These are phyloP conservation scores for Aspergillus mulundensis DNA, from an alignment of 495 filamentous ascomycete genomes.

Conservation along the genomic window DNA sequence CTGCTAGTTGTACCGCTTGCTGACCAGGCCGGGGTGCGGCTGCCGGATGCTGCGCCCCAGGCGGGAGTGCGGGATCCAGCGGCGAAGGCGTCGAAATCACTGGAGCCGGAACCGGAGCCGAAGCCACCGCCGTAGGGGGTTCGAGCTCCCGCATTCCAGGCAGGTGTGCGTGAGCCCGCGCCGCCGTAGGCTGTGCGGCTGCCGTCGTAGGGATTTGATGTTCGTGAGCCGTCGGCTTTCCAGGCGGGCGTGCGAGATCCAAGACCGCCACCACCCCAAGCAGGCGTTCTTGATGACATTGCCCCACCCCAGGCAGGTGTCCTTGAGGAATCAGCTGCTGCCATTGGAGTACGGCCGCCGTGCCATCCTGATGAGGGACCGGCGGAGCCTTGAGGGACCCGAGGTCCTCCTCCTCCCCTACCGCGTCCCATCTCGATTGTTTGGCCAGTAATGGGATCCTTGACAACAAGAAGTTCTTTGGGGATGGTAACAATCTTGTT, in stretches of 20 bases:
- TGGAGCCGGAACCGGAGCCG: constrained; percentile 47
- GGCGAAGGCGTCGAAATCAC: constrained; percentile 65
- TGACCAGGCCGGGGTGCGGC: constrained; percentile 51
- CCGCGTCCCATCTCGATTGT: constrained; percentile 63
- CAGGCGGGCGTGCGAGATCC: constrained; percentile 70
- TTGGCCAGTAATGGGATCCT: constrained; percentile 74
- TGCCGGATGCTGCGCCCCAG: constrained; percentile 53
- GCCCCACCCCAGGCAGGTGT: constrained; percentile 66
- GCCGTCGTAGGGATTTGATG: constrained; percentile 78
- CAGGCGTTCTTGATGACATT: constrained; percentile 51
- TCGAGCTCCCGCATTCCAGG: constrained; percentile 59
- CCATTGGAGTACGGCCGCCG: constrained; percentile 68
- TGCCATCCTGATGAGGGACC: constrained; percentile 41
- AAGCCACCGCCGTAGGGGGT: constrained; percentile 64
- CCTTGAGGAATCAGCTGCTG: constrained; percentile 53
- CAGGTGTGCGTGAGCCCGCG: constrained; percentile 44
- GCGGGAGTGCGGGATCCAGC: constrained; percentile 71
- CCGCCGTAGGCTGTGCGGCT: constrained; percentile 63
- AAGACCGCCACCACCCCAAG: constrained; percentile 52
- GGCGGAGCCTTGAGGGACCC: constrained; percentile 42
- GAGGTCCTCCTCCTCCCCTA: constrained; percentile 51
- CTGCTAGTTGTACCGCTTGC: constrained; percentile 14
- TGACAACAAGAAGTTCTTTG: constrained; percentile 72
- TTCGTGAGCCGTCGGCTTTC: constrained; percentile 66
- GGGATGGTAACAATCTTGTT: constrained; percentile 78